Evolutionary conservation across 257 asterid species (phyloP).

Genomic region (Solanum chiquidenum): DNA sequence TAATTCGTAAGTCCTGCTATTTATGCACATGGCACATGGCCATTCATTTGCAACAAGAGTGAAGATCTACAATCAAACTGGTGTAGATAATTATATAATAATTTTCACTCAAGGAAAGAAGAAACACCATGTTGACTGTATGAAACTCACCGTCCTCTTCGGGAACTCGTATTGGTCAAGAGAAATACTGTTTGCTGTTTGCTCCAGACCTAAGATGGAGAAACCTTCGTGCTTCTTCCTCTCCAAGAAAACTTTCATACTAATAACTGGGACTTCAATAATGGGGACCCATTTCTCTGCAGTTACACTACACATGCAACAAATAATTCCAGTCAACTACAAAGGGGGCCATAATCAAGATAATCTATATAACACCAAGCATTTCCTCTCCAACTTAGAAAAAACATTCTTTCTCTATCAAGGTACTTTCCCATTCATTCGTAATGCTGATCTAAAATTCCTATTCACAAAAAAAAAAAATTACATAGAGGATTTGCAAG

Average conservation of each 20-base stretch:
- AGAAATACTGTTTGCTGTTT: slow-evolving; percentile 87
- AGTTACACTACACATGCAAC: slow-evolving; percentile 50
- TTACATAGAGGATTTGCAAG: background rate
- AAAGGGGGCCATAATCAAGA: background rate
- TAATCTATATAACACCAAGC: background rate
- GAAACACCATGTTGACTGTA: background rate
- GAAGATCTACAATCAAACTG: background rate
- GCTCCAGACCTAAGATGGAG: slow-evolving; percentile 85
- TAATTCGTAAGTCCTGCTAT: background rate
- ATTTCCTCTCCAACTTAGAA: background rate
- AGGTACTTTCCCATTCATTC: background rate
- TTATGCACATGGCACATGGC: background rate
- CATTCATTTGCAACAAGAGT: background rate
- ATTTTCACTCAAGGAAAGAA: background rate
- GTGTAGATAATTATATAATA: background rate
- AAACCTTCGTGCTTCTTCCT: slow-evolving; percentile 75
- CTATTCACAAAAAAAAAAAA: background rate
- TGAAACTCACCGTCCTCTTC: slow-evolving; percentile 47
- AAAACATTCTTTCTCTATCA: background rate
- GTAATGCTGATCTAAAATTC: background rate
- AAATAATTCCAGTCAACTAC: background rate
- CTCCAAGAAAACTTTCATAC: slow-evolving; percentile 60
- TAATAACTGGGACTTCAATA: slow-evolving; percentile 68
- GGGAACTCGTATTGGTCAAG: slow-evolving; percentile 69
- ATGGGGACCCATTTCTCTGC: slow-evolving; percentile 95